These are phyloP conservation scores for Exophiala alcalophila DNA, from an alignment of 2,329 filamentous ascomycete genomes.

Conservation along the genomic window DNA sequence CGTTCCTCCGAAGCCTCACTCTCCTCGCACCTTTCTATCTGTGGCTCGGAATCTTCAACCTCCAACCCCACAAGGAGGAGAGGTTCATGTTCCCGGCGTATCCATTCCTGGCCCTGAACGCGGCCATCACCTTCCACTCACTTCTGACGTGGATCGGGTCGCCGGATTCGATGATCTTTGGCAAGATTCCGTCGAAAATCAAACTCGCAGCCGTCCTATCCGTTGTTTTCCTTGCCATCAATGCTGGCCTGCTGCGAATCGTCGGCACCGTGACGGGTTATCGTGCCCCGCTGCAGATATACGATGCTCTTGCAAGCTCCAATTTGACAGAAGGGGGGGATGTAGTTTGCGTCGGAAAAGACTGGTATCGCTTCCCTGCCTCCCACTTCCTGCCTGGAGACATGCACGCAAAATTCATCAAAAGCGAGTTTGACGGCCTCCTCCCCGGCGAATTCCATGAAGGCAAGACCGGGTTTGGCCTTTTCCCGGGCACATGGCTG, in stretches of 20 bases:
- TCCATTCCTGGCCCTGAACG: constrained; percentile 84
- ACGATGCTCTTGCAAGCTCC: constrained; percentile 46
- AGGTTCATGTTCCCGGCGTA: constrained; percentile 98
- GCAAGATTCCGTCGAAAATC: constrained; percentile 70
- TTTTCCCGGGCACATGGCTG: constrained; percentile 81
- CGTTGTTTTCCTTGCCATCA: constrained; percentile 59
- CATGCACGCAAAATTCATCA: constrained; percentile 83
- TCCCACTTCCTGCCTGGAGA: constrained; percentile 85
- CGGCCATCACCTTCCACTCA: constrained; percentile 79
- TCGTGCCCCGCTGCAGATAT: constrained; percentile 70
- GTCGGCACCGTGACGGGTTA: constrained; percentile 78
- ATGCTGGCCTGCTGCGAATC: constrained; percentile 67
- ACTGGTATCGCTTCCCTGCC: constrained; percentile 97
- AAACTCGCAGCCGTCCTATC: constrained; percentile 55
- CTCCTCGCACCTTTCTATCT: constrained; percentile 87
- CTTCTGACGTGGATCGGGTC: constrained; percentile 72
- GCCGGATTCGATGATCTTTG: constrained; percentile 64
- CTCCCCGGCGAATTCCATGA: constrained; percentile 88
- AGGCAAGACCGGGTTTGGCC: constrained; percentile 63
- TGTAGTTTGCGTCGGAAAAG: constrained; percentile 84
- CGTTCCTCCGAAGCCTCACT: constrained; percentile 70
- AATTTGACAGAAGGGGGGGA: constrained; percentile 60
- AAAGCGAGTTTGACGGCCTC: constrained; percentile 83
- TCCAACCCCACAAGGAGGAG: constrained; percentile 96
- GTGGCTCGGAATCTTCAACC: constrained; percentile 87